Conservation (phyloP, 208 protist genomes). For the Vickermania ingenoplastis region DNA sequence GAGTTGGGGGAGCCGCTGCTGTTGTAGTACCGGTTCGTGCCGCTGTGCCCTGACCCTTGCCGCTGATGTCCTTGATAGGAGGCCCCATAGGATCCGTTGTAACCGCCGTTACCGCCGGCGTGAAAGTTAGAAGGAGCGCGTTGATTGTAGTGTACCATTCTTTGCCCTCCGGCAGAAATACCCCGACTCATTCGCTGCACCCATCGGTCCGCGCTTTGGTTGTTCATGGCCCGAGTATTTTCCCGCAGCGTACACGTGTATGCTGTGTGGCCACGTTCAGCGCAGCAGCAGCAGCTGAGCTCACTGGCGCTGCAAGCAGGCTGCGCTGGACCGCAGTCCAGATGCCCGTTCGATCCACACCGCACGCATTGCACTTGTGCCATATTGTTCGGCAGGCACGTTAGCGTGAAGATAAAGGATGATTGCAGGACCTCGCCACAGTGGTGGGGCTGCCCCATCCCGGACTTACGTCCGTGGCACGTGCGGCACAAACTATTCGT, state of each 20-base stretch:
- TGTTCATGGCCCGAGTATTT: too few species aligned
- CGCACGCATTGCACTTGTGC: constrained; percentile 42
- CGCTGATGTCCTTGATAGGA: too few species aligned
- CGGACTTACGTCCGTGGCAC: constrained; percentile 45
- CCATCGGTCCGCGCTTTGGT: constrained; percentile 36
- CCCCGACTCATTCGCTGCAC: constrained; percentile 20
- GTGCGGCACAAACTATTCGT: constrained; percentile 56
- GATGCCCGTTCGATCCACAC: constrained; percentile 45
- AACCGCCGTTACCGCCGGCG: too few species aligned
- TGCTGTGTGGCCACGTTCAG: constrained; percentile 42
- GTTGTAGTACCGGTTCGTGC: too few species aligned
- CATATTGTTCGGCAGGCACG: constrained; percentile 19
- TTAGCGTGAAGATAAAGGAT: constrained; percentile 28
- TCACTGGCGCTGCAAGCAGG: not conserved
- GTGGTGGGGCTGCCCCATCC: constrained; percentile 20
- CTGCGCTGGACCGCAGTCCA: constrained; percentile 35
- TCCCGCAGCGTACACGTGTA: constrained; percentile 49
- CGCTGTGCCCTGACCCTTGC: too few species aligned
- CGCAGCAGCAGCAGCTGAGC: constrained; percentile 55
- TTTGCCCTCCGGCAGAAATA: too few species aligned
- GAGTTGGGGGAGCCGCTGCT: too few species aligned
- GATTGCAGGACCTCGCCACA: constrained; percentile 24
- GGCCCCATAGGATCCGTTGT: too few species aligned
- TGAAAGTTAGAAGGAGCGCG: too few species aligned
- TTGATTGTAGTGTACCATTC: too few species aligned